Evolutionary conservation across 2,329 filamentous ascomycete species (phyloP), one percentile per base, ranked within the genome.

Genomic region (Sarocladium strictum): DNA sequence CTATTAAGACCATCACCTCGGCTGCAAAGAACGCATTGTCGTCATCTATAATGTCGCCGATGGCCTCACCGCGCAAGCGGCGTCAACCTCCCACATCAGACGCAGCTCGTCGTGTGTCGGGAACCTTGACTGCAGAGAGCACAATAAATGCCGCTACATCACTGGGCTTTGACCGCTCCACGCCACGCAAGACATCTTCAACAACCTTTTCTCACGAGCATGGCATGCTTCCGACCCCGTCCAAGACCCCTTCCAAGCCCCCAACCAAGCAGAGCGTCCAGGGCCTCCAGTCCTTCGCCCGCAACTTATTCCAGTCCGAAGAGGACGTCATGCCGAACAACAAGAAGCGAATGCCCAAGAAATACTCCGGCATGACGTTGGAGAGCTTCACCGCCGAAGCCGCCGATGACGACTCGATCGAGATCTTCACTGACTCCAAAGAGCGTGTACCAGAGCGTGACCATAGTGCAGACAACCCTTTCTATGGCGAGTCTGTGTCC

Each of bases 381-480:
- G 78, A 80, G 58, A 85, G 81, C 68, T 85, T 86, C 64, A 72
- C 69, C 23, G 77, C 69, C 7, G 79, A 83, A 52, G 77, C 80
- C n/a, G 70, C 76, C 7, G 77, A 82, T 40, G 73, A 77, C 40
- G 67, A 76, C n/a, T 88, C 50, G 11, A 53, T 92, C 60, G 69
- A 80, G 59, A 89, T 93, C 63, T 93, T 84, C 65, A 91, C 86
- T 38, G 89, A 94, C 67, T 83, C 88, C 1, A 86, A 90, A 59
- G 91, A 96, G 61, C 84, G 86, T 54, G 70, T 91, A 40, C 89
- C 89, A 19, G 79, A 84, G 58, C 72, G 82, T 40, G 87, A 90
- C 62, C 66, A 71, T n/a, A 83, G 77, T 60, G 70, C 75, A 6
- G 83, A 85, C 24, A 94, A 93, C 65, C 89, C 89, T 1, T 94